A percentile compares a stretch with the other conserved stretches of the same genome.
Evolutionary conservation across 2,329 filamentous ascomycete genomes (phyloP).

Genomic region (Gaeumannomyces tritici): DNA sequence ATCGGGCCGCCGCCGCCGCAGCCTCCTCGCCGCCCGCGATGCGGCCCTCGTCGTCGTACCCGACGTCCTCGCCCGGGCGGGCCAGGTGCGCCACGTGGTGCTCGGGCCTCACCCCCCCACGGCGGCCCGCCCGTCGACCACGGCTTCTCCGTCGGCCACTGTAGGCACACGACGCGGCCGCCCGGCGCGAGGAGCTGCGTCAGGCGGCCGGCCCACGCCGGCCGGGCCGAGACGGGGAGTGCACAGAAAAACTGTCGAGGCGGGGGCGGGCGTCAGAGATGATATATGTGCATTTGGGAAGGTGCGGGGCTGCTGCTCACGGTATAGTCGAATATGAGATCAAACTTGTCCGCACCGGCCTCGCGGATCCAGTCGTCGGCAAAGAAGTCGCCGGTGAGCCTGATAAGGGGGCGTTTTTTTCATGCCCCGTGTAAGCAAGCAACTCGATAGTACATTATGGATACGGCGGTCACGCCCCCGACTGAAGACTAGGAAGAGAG

Average conservation of each 20-base stretch:
- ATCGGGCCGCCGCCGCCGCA: slow-evolving; percentile 21
- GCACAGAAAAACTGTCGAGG: slow-evolving; percentile 59
- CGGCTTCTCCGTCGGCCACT: slow-evolving; percentile 68
- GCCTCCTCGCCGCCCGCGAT: slow-evolving; percentile 32
- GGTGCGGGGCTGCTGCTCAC: slow-evolving; percentile 23
- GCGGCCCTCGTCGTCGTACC: slow-evolving; percentile 39
- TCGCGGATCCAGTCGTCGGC: slow-evolving; percentile 43
- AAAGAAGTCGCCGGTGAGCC: slow-evolving; percentile 58
- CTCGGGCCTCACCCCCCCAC: slow-evolving; percentile 56
- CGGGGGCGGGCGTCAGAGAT: no score
- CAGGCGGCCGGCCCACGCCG: slow-evolving; percentile 44
- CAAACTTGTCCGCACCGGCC: slow-evolving; percentile 41
- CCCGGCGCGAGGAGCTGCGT: slow-evolving; percentile 34
- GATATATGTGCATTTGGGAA: no score
- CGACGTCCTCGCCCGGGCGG: slow-evolving; percentile 56
- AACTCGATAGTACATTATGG: neutral
- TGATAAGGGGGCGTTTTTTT: neutral
- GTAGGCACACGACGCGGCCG: slow-evolving; percentile 51
- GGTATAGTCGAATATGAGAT: slow-evolving; percentile 57
- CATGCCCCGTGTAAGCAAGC: neutral
- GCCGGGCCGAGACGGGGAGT: slow-evolving; percentile 41
- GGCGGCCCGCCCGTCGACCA: slow-evolving; percentile 60
- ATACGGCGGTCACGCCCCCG: no score
- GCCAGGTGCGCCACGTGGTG: slow-evolving; percentile 65
- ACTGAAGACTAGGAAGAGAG: neutral